Evolutionary conservation across 495 filamentous ascomycete species (phyloP), one percentile per base, ranked within the genome.

Genomic region (Talaromyces borbonicus): DNA sequence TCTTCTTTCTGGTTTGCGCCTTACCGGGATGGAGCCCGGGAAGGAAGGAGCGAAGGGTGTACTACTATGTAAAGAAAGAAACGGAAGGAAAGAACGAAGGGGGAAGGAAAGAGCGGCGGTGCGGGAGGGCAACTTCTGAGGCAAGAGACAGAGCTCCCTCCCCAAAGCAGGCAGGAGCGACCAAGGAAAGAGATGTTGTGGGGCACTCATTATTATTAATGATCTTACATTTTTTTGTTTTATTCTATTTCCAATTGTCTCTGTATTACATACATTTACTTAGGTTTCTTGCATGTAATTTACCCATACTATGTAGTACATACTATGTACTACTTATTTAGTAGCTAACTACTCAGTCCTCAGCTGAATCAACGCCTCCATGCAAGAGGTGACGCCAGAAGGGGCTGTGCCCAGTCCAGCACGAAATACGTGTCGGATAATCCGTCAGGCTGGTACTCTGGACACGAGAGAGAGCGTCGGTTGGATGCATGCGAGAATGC

Each of bases 51-150:
- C 6, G 27, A 6, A 30, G 6, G 27, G 6, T 30, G 27, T 6
- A 30, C n/a, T 7, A 30, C 7, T 30, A 30, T 7, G 27, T 7
- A 30, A 12, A 30, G 12, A 7, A 12, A 30, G 22, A 22, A 25
- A 12, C 7, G 24, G 36, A 8, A 39, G 36, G 36, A 41, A 41
- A 23, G 38, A 41, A 41, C 38, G 37, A 40, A 40, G 37, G 37
- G 37, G 37, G n/a, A 30, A 20, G 37, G 36, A 39, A 40, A 15
- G 37, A n/a, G 37, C 37, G 37, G 37, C 23, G 20, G 38, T 16
- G 36, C 2, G 15, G 36, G 5, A 23, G 18, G 35, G 7, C 27
- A 30, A 30, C 7, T 30, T 30, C 7, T 6, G 12, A 30, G 27
- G 27, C 12, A 12, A 6, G 6, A 30, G 27, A 7, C 7, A 12